A percentile compares a stretch with the other conserved stretches of the same genome.
These are phyloP conservation scores for Rugonectria rugulosa DNA, from an alignment of 2,329 filamentous ascomycete species.

Conservation along the genomic window DNA sequence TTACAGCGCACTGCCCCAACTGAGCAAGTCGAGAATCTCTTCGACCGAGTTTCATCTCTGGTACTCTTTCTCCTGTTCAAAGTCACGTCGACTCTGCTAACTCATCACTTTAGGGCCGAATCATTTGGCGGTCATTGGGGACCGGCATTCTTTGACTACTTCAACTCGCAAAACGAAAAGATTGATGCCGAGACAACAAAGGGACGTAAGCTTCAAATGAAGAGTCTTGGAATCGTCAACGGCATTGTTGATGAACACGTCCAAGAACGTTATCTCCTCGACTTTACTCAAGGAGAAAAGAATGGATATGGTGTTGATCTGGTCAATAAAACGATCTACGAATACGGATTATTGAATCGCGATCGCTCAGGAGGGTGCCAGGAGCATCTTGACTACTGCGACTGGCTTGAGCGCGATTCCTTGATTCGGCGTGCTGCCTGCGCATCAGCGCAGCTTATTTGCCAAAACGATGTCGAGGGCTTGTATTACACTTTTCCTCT, in stretches of 20 bases:
- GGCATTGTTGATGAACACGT: constrained; percentile 19
- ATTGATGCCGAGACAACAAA: constrained; percentile 1
- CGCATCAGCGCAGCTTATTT: constrained; percentile 15
- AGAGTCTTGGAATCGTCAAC: constrained; percentile 23
- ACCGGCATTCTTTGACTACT: constrained; percentile 20
- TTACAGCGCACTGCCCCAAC: constrained; percentile 15
- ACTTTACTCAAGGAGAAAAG: constrained; percentile 15
- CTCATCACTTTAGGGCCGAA: constrained; percentile 1
- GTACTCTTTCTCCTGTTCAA: background rate
- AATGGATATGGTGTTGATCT: constrained; percentile 21
- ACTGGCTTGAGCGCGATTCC: constrained; percentile 3
- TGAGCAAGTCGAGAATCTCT: constrained; percentile 9
- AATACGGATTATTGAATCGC: constrained; percentile 12
- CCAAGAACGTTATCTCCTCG: constrained; percentile 14
- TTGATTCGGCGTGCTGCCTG: constrained; percentile 12
- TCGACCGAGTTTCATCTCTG: constrained; percentile 21
- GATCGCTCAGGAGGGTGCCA: constrained; percentile 15
- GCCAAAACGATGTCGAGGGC: constrained; percentile 16
- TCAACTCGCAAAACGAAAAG: constrained; percentile 16
- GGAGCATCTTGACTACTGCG: constrained; percentile 16
- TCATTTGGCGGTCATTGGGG: constrained; percentile 24
- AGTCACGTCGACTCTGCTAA: background rate
- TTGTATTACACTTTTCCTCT: constrained; percentile 17
- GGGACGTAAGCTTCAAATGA: constrained; percentile 21
- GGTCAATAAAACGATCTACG: constrained; percentile 22